These are phyloP conservation scores for Cyclanthera cordifolia DNA, from an alignment of 306 rosid genomes.

Conservation along the genomic window DNA sequence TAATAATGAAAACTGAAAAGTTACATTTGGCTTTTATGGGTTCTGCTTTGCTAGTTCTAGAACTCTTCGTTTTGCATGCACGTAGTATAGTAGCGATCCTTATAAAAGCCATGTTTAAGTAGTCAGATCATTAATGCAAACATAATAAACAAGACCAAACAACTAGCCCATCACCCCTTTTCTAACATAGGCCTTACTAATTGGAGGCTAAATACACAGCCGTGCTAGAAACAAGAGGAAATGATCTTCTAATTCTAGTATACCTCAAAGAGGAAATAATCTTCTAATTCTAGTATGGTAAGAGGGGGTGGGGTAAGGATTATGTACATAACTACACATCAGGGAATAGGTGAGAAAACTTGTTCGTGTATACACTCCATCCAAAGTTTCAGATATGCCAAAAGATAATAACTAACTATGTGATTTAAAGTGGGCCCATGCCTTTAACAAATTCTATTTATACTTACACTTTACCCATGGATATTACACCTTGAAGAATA, in stretches of 20 bases:
- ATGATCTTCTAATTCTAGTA: not conserved
- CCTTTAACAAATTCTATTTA: not conserved
- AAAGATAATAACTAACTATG: not conserved
- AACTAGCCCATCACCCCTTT: not conserved
- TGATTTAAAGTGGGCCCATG: not conserved
- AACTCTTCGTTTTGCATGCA: no score
- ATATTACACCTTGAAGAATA: conserved; percentile 72
- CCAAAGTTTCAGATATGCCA: not conserved
- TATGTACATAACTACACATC: not conserved
- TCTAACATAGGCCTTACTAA: not conserved
- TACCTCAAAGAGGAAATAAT: not conserved
- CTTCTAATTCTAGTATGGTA: no score
- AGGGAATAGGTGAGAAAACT: not conserved
- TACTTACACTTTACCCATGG: conserved; percentile 88
- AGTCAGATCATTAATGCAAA: no score
- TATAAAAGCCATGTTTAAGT: no score
- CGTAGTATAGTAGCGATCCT: no score
- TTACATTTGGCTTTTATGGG: no score
- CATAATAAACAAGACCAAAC: not conserved
- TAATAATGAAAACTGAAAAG: no score
- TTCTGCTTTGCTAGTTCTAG: no score
- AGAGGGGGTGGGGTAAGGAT: not conserved
- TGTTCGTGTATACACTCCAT: not conserved
- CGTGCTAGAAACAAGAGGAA: not conserved
- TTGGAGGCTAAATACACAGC: not conserved